Evolutionary conservation across 768 basidiomycete species (phyloP).

Genomic region (Boletellus sp.): DNA sequence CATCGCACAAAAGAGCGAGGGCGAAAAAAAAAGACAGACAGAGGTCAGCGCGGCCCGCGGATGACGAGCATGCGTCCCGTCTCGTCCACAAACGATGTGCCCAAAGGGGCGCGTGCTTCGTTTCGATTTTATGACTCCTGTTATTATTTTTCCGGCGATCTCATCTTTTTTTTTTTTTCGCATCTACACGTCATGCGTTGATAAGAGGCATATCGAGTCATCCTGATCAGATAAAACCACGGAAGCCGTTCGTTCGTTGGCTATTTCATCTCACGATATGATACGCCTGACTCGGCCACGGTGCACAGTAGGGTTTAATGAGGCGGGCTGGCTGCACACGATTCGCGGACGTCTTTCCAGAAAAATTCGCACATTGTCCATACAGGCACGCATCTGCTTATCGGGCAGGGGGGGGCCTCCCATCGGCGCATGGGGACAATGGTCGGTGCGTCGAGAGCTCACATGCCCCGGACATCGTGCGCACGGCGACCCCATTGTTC

Average conservation of each 20-base stretch:
- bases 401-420: too few species aligned
- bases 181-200: neutral
- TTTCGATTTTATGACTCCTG: neutral
- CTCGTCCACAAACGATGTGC: constrained; percentile 6
- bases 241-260: neutral
- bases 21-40: neutral
- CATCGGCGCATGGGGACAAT: too few species aligned
- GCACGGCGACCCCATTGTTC: constrained; percentile 3
- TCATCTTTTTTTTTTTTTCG: neutral
- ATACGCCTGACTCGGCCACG: neutral
- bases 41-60: neutral
- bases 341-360: too few species aligned
- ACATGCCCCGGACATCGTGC: neutral
- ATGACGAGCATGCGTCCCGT: neutral
- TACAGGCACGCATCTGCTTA: neutral
- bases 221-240: constrained; percentile 2
- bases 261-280: neutral
- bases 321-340: too few species aligned
- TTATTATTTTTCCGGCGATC: neutral
- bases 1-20: neutral
- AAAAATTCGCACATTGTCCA: neutral
- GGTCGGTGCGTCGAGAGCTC: neutral
- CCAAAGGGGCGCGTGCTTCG: neutral
- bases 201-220: constrained; percentile 20
- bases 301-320: constrained; percentile 1